Base-by-base conservation (phyloP, 2,329 filamentous ascomycete species). In the Sporothrix humicola region DNA sequence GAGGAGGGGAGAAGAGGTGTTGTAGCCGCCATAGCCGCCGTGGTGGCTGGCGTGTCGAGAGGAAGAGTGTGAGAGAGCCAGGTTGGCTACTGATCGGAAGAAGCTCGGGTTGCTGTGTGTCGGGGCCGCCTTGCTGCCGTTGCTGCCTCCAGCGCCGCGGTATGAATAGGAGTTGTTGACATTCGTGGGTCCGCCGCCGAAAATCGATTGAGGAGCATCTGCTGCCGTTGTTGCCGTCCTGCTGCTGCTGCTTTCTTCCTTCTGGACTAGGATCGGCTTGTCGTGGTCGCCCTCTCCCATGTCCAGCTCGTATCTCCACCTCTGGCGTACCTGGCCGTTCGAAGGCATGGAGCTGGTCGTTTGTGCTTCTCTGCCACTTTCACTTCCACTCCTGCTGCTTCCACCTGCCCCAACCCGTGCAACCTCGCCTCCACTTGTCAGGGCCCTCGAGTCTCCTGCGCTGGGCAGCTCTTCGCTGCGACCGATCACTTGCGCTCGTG, bases 241-340 rank as follows among this genome's bases (percentile, higher is more conserved):
- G 20, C 74, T 74, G 70, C 72, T 76, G 76, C 56, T 74, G 71
- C 80, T 75, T 91, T 81, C 84, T 73, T 93, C 92, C 84, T 90
- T 94, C 80, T 97, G 94, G 42, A 97, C 90, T 73, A 98, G 85
- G 87, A 97, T 97, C 10, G 94, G 95, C 75, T 95, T 88, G 79
- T 97, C 94, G 74, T 92, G 89, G 17, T 91, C 87, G 44, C 88
- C 89, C 52, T 88, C 86, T 50, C 92, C 91, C 81, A 90, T 89
- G 78, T 98, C 95, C 63, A 98, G 84, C 82, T 97, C 94, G 80
- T 97, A 98, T 78, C 91, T 88, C 95, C 95, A 98, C 79, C 89
- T 88, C 79, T 71, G 76, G 1, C 73, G 74, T 5, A 42, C 23
- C 85, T 90, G 79, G 61, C 82, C 80, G 74, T 1, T 20, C 70